phyloP scores from a whole-genome alignment of 1,284 basidiomycete species.

The Rhodotorula sp. region DNA sequence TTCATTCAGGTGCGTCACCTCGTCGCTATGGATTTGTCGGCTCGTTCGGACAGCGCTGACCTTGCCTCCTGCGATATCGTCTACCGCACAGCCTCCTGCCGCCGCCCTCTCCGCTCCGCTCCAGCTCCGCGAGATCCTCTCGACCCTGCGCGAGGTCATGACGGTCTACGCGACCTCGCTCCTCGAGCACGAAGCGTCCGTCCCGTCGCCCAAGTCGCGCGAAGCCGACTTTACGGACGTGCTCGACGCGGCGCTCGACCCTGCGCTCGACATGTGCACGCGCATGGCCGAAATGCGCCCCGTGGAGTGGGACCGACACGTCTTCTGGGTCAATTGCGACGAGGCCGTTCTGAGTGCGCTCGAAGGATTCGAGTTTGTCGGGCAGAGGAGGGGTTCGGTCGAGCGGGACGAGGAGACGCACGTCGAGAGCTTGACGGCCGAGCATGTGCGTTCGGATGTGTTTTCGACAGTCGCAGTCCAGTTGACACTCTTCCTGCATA shows the following conservation, averaged over 20 bases:
- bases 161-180: slow-evolving; percentile 80
- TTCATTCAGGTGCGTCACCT: slow-evolving; percentile 64
- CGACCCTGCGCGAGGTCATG: slow-evolving; percentile 84
- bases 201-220: slow-evolving; percentile 44
- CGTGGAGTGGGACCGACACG: slow-evolving; percentile 68
- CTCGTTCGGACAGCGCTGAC: background rate
- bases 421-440: slow-evolving; percentile 67
- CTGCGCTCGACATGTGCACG: slow-evolving; percentile 73
- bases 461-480: background rate
- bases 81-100: slow-evolving; percentile 70
- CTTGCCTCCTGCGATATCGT: too few species aligned
- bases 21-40: background rate
- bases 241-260: slow-evolving; percentile 77
- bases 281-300: slow-evolving; percentile 63
- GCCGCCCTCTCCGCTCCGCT: slow-evolving; percentile 73
- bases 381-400: slow-evolving; percentile 62
- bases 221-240: slow-evolving; percentile 67
- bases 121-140: slow-evolving; percentile 73
- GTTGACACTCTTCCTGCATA: background rate
- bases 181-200: slow-evolving; percentile 54
- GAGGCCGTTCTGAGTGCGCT: slow-evolving; percentile 69
- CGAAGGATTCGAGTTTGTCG: slow-evolving; percentile 61
- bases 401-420: slow-evolving; percentile 65
- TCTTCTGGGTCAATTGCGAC: slow-evolving; percentile 82
- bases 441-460: slow-evolving; percentile 67